These are phyloP conservation scores for Hyaloscypha variabilis DNA, from an alignment of 495 filamentous ascomycete genomes.

Conservation along the genomic window DNA sequence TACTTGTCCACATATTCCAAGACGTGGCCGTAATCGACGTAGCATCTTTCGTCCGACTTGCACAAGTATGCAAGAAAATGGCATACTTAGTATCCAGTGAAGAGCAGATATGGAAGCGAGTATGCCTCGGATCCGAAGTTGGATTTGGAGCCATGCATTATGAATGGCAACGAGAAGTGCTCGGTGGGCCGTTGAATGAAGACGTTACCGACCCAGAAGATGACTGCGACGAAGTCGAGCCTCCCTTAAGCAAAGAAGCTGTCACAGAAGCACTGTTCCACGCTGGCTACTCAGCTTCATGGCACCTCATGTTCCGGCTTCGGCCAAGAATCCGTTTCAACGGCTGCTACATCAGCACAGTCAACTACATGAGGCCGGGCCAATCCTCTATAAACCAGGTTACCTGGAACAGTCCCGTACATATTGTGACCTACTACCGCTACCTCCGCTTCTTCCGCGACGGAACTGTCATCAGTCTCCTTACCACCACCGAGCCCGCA, in stretches of 20 bases:
- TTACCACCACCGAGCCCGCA: conserved; percentile 77
- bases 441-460: conserved; percentile 95
- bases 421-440: conserved; percentile 97
- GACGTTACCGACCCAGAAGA: conserved; percentile 32
- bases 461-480: conserved; percentile 75
- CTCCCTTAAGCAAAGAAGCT: conserved; percentile 15
- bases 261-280: conserved; percentile 42
- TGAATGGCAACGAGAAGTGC: conserved; percentile 65
- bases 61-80: conserved; percentile 83
- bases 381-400: conserved; percentile 54
- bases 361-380: conserved; percentile 89
- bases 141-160: conserved; percentile 89
- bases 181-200: conserved; percentile 51
- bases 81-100: conserved; percentile 85
- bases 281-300: conserved; percentile 49
- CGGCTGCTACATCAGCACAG: conserved; percentile 92
- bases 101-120: conserved; percentile 83
- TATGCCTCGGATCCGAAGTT: conserved; percentile 69
- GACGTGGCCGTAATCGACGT: conserved; percentile 77
- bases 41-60: conserved; percentile 74
- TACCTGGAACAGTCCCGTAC: conserved; percentile 82
- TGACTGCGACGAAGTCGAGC: conserved; percentile 27
- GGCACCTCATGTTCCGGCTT: conserved; percentile 71
- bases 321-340: conserved; percentile 91
- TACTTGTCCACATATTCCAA: conserved; percentile 73